Evolutionary conservation across 768 basidiomycete species (phyloP), one percentile per base, ranked within the genome.

Genomic region (Lenzites betulinus): DNA sequence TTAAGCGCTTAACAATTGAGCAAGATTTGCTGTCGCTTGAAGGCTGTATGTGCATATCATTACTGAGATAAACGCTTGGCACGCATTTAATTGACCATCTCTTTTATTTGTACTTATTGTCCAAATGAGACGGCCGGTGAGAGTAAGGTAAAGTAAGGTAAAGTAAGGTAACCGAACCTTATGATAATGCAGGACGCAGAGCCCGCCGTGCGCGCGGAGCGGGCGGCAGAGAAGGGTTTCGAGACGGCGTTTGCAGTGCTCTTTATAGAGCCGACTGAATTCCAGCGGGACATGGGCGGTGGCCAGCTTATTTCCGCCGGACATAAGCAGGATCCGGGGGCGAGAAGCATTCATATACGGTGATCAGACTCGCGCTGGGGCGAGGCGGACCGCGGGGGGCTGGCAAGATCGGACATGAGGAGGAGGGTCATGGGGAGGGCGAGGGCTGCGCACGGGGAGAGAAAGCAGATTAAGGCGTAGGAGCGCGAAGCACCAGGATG

Each of bases 351-450:
- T 43, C 56, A 52, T 47, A 46, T 55, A 44, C 16, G 50, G 43
- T 15, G 30, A 38, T 18, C 13, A 49, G 44, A 35, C 55, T 48
- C 23, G 49, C 15, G 28, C 41, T 44, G 54, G 60, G 47, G 48
- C 42, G 53, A 51, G 42, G 41, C 28, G 33, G 43, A 41, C 39
- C 28, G 25, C 26, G 26, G 22, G 52, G 55, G 36, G 54, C 18
- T 35, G 22, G 23, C 22, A 42, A 55, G 60, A 55, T 55, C 60
- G 60, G 54, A 61, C 49, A 61, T 61, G 60, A 61, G 54, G 48
- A 26, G 30, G 42, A 13, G 54, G 51, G 60, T 56, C 60, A 51
- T 61, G 60, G 50, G 60, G 51, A 57, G 36, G 53, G 28, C 13
- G 36, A 23, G 30, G 9, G 41, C 52, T 44, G 53, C 52, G 59